Conservation (phyloP, 1,139 yeast species). For the Pichia norvegensis region DNA sequence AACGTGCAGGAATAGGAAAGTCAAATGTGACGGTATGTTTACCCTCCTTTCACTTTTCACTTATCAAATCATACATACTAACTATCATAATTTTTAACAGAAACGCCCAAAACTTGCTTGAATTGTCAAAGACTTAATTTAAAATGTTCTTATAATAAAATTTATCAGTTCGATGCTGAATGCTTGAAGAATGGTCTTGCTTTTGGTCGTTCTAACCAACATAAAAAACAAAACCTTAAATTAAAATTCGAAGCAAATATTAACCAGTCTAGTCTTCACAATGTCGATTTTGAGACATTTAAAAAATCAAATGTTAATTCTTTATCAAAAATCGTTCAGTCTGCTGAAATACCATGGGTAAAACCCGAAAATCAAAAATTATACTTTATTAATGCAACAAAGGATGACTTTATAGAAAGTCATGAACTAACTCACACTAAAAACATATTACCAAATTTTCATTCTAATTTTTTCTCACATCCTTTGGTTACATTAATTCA, state of each 20-base stretch:
- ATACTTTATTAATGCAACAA: conserved; percentile 26
- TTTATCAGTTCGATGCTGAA: conserved; percentile 6
- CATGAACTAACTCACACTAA: neutral
- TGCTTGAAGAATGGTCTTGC: conserved; percentile 25
- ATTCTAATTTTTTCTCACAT: neutral
- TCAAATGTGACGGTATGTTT: conserved; percentile 30
- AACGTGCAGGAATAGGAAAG: conserved; percentile 27
- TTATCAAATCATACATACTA: neutral
- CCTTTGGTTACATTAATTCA: neutral
- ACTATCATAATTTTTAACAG: conserved; percentile 8
- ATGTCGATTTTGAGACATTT: conserved; percentile 4
- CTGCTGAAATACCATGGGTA: conserved; percentile 5
- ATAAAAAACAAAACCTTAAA: conserved; percentile 12
- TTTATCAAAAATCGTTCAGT: conserved; percentile 4
- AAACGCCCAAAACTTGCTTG: conserved; percentile 9
- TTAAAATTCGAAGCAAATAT: conserved; percentile 4
- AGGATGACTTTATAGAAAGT: conserved; percentile 21
- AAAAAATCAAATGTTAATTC: conserved; percentile 1
- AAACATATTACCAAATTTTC: neutral
- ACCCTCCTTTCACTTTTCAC: neutral
- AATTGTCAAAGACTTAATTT: conserved; percentile 12
- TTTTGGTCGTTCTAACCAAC: conserved; percentile 31
- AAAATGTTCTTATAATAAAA: conserved; percentile 10
- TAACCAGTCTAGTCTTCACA: conserved; percentile 12
- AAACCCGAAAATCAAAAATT: conserved; percentile 16